A percentile compares a stretch with the other conserved stretches of the same genome.
phyloP scores from a whole-genome alignment of 2,329 filamentous ascomycete species.

The Epichloe coenophiala region DNA sequence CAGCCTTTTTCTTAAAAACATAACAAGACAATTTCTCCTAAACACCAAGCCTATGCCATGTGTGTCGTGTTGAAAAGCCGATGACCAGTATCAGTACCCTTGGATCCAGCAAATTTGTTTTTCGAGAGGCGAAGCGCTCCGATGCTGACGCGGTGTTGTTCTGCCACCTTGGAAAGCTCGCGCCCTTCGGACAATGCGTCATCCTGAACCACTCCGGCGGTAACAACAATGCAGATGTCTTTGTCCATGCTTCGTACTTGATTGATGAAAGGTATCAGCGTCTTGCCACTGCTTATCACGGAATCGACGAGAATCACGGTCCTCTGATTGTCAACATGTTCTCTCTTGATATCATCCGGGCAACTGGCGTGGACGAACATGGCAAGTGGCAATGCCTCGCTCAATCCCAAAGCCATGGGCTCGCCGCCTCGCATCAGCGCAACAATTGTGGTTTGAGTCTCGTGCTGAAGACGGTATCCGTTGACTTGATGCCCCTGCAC shows the following conservation, averaged over 20 bases:
- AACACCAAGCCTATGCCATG: constrained; percentile 15
- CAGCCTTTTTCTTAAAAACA: too few species aligned
- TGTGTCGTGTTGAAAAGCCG: constrained; percentile 45
- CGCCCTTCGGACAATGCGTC: constrained; percentile 11
- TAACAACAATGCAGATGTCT: constrained; percentile 34
- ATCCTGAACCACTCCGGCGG: constrained; percentile 41
- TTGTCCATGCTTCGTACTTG: constrained; percentile 27
- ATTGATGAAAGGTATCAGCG: constrained; percentile 32
- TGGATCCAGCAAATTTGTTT: constrained; percentile 40
- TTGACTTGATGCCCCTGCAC: constrained; percentile 32
- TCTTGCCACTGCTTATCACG: constrained; percentile 44
- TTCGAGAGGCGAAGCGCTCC: constrained; percentile 41
- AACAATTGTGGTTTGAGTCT: constrained; percentile 38
- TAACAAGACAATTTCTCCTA: too few species aligned
- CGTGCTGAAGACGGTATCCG: constrained; percentile 33
- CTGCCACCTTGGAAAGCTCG: constrained; percentile 9
- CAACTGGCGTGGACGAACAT: constrained; percentile 33
- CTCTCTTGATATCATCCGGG: constrained; percentile 25
- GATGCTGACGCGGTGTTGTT: constrained; percentile 19
- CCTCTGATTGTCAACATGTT: constrained; percentile 25
- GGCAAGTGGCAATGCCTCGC: constrained; percentile 35
- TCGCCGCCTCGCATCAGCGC: constrained; percentile 51
- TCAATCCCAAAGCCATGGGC: constrained; percentile 46
- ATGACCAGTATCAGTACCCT: constrained; percentile 43
- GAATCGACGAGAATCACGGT: constrained; percentile 44